Conservation (phyloP, 148 eudicot genomes). For the Agrostemma githago region DNA sequence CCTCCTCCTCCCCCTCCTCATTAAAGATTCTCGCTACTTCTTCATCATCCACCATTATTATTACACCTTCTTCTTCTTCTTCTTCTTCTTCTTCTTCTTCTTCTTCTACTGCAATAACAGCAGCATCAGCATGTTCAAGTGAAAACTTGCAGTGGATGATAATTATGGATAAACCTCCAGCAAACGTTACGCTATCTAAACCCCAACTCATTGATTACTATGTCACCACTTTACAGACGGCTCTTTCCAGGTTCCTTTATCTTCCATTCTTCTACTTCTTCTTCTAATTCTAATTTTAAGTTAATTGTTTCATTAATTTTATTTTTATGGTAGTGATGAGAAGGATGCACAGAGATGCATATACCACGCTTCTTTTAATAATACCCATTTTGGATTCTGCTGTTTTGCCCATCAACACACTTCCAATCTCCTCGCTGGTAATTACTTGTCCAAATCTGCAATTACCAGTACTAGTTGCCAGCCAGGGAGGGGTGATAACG, state of each 20-base stretch:
- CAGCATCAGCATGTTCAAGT: not conserved
- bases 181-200: constrained; percentile 32
- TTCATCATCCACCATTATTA: not conserved
- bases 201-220: constrained; percentile 48
- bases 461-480: no score
- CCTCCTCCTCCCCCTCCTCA: not conserved
- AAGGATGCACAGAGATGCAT: constrained; percentile 67
- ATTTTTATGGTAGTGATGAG: constrained; percentile 23
- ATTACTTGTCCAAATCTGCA: not conserved
- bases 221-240: constrained; percentile 46
- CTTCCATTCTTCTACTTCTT: not conserved
- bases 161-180: constrained; percentile 43
- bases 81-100: not conserved
- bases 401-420: constrained; percentile 53
- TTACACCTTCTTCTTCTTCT: not conserved
- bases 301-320: not conserved
- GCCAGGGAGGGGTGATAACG: no score
- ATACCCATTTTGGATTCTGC: constrained; percentile 58
- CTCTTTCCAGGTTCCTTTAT: constrained; percentile 43
- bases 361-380: constrained; percentile 61
- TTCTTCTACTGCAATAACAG: not conserved
- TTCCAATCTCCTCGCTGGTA: constrained; percentile 49
- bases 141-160: constrained; percentile 56
- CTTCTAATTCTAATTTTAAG: no score
- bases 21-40: not conserved